A percentile compares a stretch with the other conserved stretches of the same genome.
phyloP scores from a whole-genome alignment of 2,329 filamentous ascomycete species.

The Teratosphaeria destructans region DNA sequence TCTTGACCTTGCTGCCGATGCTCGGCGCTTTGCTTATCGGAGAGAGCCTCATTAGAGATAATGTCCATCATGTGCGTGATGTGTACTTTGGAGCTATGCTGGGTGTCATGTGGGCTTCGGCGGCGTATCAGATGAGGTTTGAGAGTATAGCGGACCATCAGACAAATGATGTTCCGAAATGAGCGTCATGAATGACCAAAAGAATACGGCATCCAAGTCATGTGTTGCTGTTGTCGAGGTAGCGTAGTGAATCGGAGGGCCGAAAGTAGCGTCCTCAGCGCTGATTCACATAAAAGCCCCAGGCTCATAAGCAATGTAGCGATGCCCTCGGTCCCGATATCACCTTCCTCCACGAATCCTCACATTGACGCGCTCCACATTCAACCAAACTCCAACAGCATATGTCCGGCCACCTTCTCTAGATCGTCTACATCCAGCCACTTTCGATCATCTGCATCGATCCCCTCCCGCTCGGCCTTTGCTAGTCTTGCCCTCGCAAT shows the following conservation, averaged over 20 bases:
- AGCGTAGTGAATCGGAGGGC: too few species aligned
- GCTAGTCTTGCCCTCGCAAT: constrained; percentile 68
- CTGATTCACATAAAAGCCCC: too few species aligned
- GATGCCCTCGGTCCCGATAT: neutral
- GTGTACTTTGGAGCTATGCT: neutral
- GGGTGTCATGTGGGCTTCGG: neutral
- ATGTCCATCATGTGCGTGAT: neutral
- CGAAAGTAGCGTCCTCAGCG: too few species aligned
- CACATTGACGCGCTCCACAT: neutral
- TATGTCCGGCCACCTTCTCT: constrained; percentile 75
- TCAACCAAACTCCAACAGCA: constrained; percentile 70
- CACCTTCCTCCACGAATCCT: neutral
- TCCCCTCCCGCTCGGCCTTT: constrained; percentile 38
- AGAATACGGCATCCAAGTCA: too few species aligned
- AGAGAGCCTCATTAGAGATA: neutral
- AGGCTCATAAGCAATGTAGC: too few species aligned
- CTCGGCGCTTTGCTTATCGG: neutral
- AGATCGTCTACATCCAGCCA: constrained; percentile 70
- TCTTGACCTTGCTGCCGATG: neutral
- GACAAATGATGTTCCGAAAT: neutral
- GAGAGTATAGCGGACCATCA: neutral
- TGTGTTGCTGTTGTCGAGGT: too few species aligned
- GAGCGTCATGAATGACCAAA: neutral
- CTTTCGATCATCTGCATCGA: constrained; percentile 11
- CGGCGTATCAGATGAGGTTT: neutral